Evolutionary conservation across 306 rosid genomes (phyloP).

Genomic region (Malus orientalis): DNA sequence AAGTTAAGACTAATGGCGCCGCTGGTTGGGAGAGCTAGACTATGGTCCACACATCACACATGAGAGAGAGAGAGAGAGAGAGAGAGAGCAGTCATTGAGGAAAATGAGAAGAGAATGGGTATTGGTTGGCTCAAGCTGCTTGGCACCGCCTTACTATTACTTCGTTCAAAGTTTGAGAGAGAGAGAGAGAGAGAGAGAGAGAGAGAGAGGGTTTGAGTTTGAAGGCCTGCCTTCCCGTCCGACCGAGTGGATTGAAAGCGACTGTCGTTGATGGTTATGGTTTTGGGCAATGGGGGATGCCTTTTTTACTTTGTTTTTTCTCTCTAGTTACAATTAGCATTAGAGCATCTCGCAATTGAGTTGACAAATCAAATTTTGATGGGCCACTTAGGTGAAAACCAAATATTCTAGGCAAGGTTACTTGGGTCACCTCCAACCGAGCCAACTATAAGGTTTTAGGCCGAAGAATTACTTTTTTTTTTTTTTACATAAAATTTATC

Average conservation of each 20-base stretch:
- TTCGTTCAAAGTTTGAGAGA: neutral
- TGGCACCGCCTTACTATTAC: conserved; percentile 34
- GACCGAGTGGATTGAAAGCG: conserved; percentile 36
- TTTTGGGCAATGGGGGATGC: conserved; percentile 53
- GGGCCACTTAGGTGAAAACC: no score
- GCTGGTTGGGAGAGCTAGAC: conserved; percentile 42
- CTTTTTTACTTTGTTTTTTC: neutral
- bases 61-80: conserved; percentile 11
- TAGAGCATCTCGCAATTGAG: neutral
- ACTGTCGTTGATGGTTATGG: conserved; percentile 24
- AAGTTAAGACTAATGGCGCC: conserved; percentile 81
- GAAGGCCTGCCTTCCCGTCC: neutral
- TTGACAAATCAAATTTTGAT: no score
- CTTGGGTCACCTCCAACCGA: no score
- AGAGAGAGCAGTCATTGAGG: conserved; percentile 4
- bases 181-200: neutral
- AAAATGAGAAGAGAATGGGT: conserved; percentile 4
- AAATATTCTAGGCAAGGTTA: no score
- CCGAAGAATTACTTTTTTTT: no score
- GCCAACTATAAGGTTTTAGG: no score
- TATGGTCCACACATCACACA: conserved; percentile 39
- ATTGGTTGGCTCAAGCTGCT: conserved; percentile 27
- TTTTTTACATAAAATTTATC: no score
- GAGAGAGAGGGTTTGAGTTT: neutral
- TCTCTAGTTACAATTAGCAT: neutral